Conservation (phyloP, 371 early-diverging fungal genomes). For the Saksenaea oblongispora region DNA sequence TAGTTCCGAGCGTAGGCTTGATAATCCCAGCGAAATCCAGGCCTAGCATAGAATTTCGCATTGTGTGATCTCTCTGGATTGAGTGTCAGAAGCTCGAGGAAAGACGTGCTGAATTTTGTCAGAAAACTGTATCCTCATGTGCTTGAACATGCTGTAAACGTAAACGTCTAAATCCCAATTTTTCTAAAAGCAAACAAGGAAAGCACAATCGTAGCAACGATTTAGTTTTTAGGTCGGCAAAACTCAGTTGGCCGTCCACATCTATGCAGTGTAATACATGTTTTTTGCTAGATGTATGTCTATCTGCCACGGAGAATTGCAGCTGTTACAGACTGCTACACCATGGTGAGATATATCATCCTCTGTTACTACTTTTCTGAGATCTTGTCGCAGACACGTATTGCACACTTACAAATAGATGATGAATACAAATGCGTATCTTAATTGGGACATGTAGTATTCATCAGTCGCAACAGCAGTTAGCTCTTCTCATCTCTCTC, state of each 20-base stretch:
- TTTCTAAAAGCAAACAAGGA: too few relatives aligned
- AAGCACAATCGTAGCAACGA: too few relatives aligned
- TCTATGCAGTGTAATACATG: conserved; percentile 2
- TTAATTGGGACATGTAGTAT: neutral
- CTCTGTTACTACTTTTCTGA: neutral
- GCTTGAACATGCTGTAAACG: too few relatives aligned
- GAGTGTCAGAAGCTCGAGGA: too few relatives aligned
- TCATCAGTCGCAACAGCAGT: neutral
- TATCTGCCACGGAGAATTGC: conserved; percentile 14
- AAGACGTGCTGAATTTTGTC: too few relatives aligned
- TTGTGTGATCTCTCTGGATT: too few relatives aligned
- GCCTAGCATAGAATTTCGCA: too few relatives aligned
- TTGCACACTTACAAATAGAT: conserved; percentile 1
- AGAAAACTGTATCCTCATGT: too few relatives aligned
- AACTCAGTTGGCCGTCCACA: neutral
- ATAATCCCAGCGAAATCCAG: too few relatives aligned
- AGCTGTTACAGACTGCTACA: conserved; percentile 11
- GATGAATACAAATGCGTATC: too few relatives aligned
- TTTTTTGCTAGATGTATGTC: conserved; percentile 13
- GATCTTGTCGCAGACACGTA: neutral
- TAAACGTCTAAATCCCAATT: too few relatives aligned
- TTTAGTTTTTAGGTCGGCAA: neutral
- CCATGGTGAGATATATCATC: conserved; percentile 1
- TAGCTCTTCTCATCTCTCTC: neutral
- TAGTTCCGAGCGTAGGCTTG: too few relatives aligned